Evolutionary conservation across 495 filamentous ascomycete species (phyloP), one percentile per base, ranked within the genome.

Genomic region (Podospora anserina): DNA sequence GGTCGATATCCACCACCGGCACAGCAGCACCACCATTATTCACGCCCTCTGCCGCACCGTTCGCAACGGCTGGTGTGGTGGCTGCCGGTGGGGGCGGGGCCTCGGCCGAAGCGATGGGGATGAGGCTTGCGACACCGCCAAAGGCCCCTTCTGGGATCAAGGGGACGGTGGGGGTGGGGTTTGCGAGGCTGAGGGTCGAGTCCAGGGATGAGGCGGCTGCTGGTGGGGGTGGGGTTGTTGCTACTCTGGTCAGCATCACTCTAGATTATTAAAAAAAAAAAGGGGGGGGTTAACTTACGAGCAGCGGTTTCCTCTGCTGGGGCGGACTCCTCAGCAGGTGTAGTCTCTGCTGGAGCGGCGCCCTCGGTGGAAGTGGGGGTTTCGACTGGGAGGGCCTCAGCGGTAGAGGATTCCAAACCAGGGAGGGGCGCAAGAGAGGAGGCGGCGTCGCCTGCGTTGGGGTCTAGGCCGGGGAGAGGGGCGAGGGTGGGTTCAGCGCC

Each of bases 1-100:
- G 66, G 54, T 79, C 72, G 19, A 79, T 77, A 7, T 55, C 65
- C 1, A 75, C 66, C 61, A 60, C 49, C 30, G 69, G 39, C 5
- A 63, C 70, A 23, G 66, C 70, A 23, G 66, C 64, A 64, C 69
- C 67, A 39, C 5, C 44, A 13, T 49, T 49, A 11, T 11, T 16
- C 39, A 44, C 16, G 6, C 54, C 60, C 13, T 57, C 63, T 0
- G 23, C 63, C 27, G 73, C 72, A 11, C 70, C 72, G 26, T 74
- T 70, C 18, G 74, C 74, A 0, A 76, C 70, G 1, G 56, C 72
- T 0, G 72, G 74, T 9, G 76, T 69, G 0, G 68, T 63, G 56
- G 54, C 54, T 5, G 57, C 30, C 54, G 23, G 53, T 23, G 57
- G 39, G 26, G 20, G 60, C 26, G 23, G 19, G 27, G 28, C 63